Evolutionary conservation across 139 green algal genomes (phyloP), one percentile per base, ranked within the genome.

Genomic region (Edaphochlamys debaryana): DNA sequence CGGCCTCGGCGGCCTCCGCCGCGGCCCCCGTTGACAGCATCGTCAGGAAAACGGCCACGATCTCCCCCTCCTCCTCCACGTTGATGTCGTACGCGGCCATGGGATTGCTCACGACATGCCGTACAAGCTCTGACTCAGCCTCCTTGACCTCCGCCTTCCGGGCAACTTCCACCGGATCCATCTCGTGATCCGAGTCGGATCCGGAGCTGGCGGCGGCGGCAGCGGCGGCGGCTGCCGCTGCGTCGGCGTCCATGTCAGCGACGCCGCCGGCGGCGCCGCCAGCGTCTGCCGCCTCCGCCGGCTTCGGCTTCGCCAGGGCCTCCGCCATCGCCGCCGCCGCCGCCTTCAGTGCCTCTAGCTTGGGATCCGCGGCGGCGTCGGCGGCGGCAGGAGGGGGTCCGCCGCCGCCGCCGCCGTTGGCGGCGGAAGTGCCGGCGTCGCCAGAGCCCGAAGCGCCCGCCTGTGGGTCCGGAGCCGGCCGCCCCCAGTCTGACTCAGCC

Each of bases 1-100:
- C n/a, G n/a, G n/a, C n/a, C n/a, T n/a, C n/a, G n/a, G n/a, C n/a
- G n/a, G n/a, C n/a, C n/a, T n/a, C n/a, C 30, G 60, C 30, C 60
- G 60, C 60, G 1, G 69, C 30, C 8, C 8, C 69, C 20, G 75
- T 81, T 0, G 58, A 81, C n/a, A 94, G 25, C 30, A 91, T 36
- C 7, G 72, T 84, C 67, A 90, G 36, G 54, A 92, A 93, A 37
- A 86, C 64, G 40, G 87, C 74, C 7, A 95, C 94, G 15, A 89
- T 90, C 25, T 91, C 67, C 7, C 87, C 92, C 73, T 95, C 92
- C 37, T 89, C 80, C 11, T 32, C 42, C 19, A 95, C 88, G 71
- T 95, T 90, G 25, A 95, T 79, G 66, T 95, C 92, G 79, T 95
- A 95, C 29, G 90, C 90, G 15, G 80, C 75, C 67, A 91, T 66